phyloP scores from a whole-genome alignment of 768 basidiomycete genomes.

The Ramaria rubella region DNA sequence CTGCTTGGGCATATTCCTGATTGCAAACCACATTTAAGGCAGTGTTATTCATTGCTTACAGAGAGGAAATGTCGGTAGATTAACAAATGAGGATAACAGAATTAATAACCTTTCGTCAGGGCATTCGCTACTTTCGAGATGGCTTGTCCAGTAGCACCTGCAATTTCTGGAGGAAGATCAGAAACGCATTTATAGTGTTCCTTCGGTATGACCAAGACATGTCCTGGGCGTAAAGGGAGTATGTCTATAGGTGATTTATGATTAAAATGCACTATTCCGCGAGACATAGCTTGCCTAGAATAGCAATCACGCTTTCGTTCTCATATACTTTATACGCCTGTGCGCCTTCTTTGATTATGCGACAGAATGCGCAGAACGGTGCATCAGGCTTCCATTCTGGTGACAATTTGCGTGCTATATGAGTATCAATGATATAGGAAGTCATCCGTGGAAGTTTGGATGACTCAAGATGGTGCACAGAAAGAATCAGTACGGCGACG shows the following conservation, averaged over 20 bases:
- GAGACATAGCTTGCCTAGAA: constrained; percentile 42
- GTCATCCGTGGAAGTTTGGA: constrained; percentile 45
- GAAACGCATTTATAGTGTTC: constrained; percentile 54
- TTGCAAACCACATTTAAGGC: constrained; percentile 74
- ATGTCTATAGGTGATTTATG: constrained; percentile 43
- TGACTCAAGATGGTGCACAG: too few species aligned
- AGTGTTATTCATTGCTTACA: constrained; percentile 52
- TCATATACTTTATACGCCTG: constrained; percentile 51
- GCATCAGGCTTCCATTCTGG: constrained; percentile 43
- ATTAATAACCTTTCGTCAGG: constrained; percentile 45
- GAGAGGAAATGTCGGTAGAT: background rate
- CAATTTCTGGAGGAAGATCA: constrained; percentile 54
- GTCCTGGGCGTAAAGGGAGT: constrained; percentile 57
- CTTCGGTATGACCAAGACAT: constrained; percentile 68
- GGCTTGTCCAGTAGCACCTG: constrained; percentile 50
- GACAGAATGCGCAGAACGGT: constrained; percentile 55
- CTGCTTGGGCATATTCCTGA: constrained; percentile 76
- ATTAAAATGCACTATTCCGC: background rate
- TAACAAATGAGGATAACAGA: background rate
- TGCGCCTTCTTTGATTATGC: constrained; percentile 46
- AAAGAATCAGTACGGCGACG: background rate
- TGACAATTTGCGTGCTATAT: constrained; percentile 40
- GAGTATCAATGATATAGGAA: constrained; percentile 64
- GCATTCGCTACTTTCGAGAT: constrained; percentile 59
- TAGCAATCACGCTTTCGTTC: constrained; percentile 54